Evolutionary conservation across 495 filamentous ascomycete species (phyloP).

Genomic region (Penicillium lagena): DNA sequence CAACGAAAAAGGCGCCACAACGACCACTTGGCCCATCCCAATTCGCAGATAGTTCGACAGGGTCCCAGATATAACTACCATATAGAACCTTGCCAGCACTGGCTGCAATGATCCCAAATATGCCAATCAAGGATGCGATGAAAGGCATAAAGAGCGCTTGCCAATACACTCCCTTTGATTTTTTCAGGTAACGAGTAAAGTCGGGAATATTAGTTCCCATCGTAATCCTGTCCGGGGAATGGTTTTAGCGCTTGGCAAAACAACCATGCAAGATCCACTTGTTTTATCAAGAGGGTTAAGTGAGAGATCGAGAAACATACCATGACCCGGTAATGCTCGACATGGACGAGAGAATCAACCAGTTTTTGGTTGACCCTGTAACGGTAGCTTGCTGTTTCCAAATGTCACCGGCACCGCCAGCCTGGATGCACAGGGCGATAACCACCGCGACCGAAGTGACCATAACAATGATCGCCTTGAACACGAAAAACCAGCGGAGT

Average conservation of each 20-base stretch:
- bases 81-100: conserved; percentile 47
- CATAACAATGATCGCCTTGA: conserved; percentile 50
- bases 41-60: conserved; percentile 41
- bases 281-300: no score
- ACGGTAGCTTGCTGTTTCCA: conserved; percentile 37
- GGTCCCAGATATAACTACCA: conserved; percentile 50
- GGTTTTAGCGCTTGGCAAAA: no score
- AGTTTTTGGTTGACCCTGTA: conserved; percentile 21
- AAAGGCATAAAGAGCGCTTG: conserved; percentile 10
- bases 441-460: conserved; percentile 19
- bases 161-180: conserved; percentile 12
- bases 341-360: background rate
- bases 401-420: conserved; percentile 37
- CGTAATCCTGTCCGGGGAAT: no score
- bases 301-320: conserved; percentile 12
- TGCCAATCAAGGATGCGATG: conserved; percentile 47
- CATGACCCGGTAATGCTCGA: background rate
- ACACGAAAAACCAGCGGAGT: conserved; percentile 52
- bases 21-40: conserved; percentile 37
- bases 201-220: conserved; percentile 49
- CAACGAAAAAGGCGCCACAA: conserved; percentile 52
- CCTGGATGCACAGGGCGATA: conserved; percentile 22
- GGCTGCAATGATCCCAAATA: conserved; percentile 46
- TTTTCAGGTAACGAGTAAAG: conserved; percentile 50
- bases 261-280: no score